Percentiles rank a stretch among this genome's conserved stretches.
phyloP scores from a whole-genome alignment of 2,329 filamentous ascomycete genomes.

The Colletotrichum phormii region DNA sequence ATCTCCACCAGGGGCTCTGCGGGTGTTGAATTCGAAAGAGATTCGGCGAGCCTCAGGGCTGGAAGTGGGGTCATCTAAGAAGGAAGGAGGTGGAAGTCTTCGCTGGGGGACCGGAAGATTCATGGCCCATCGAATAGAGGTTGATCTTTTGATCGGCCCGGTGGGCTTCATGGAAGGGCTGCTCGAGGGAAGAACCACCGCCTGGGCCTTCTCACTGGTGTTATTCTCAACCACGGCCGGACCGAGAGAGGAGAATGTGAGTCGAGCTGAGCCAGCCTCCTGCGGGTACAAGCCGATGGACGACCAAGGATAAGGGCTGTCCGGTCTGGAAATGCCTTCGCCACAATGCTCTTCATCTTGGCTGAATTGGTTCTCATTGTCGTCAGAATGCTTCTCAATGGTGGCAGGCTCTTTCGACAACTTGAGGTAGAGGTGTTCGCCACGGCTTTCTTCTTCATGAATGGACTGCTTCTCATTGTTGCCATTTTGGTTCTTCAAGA shows the following conservation, averaged over 20 bases:
- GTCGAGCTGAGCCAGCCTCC: neutral
- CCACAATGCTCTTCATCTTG: neutral
- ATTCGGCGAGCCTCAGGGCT: neutral
- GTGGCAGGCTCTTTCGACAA: neutral
- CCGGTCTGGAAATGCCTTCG: neutral
- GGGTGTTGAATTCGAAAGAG: neutral
- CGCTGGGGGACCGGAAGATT: conserved; percentile 22
- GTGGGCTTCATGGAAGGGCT: neutral
- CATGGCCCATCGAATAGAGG: conserved; percentile 25
- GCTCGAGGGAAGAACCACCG: neutral
- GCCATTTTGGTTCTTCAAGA: too few species aligned
- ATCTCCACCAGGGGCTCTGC: neutral
- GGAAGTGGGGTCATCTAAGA: neutral
- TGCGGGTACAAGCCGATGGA: neutral
- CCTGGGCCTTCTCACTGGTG: neutral
- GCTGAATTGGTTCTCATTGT: neutral
- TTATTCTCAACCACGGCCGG: neutral
- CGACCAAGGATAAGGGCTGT: conserved; percentile 5
- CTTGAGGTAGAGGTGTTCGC: neutral
- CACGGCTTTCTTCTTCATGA: too few species aligned
- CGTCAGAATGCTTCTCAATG: neutral
- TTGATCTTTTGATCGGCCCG: neutral
- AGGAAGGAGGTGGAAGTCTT: neutral
- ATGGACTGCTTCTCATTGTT: too few species aligned
- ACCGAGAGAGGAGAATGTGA: neutral